These are phyloP conservation scores for Lathyrus sativus DNA, from an alignment of 306 rosid genomes.

Conservation along the genomic window DNA sequence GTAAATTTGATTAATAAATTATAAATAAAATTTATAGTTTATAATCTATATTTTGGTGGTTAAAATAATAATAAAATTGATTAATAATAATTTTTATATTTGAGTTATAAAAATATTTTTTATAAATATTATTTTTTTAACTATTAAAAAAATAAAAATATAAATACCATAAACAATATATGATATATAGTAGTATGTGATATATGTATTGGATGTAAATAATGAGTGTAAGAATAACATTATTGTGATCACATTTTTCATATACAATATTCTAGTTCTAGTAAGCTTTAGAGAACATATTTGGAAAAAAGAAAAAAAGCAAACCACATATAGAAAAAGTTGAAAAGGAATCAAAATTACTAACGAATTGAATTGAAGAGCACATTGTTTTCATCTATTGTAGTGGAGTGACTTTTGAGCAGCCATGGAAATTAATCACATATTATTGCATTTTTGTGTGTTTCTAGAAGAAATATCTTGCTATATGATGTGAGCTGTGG, in stretches of 20 bases:
- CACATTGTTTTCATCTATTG: not conserved
- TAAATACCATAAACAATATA: too few species aligned
- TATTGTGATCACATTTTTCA: not conserved
- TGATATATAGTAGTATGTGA: too few species aligned
- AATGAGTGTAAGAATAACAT: too few species aligned
- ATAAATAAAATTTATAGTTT: too few species aligned
- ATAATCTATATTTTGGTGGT: too few species aligned
- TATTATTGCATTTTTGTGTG: not conserved
- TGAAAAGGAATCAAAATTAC: not conserved
- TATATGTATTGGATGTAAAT: too few species aligned
- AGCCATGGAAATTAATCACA: not conserved
- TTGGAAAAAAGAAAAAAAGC: not conserved
- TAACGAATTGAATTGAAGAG: not conserved
- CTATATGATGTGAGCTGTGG: not conserved
- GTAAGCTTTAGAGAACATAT: not conserved
- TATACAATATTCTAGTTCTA: not conserved
- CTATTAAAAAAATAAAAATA: too few species aligned
- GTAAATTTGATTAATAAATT: too few species aligned
- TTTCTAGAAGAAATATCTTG: slow-evolving; percentile 1
- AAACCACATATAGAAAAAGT: not conserved
- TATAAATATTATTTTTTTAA: too few species aligned
- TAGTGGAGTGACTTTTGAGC: slow-evolving; percentile 1
- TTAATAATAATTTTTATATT: too few species aligned
- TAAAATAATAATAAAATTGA: too few species aligned
- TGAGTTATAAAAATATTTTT: too few species aligned